Conservation (phyloP, 2,329 filamentous ascomycete genomes). For the Verticillium dahliae region DNA sequence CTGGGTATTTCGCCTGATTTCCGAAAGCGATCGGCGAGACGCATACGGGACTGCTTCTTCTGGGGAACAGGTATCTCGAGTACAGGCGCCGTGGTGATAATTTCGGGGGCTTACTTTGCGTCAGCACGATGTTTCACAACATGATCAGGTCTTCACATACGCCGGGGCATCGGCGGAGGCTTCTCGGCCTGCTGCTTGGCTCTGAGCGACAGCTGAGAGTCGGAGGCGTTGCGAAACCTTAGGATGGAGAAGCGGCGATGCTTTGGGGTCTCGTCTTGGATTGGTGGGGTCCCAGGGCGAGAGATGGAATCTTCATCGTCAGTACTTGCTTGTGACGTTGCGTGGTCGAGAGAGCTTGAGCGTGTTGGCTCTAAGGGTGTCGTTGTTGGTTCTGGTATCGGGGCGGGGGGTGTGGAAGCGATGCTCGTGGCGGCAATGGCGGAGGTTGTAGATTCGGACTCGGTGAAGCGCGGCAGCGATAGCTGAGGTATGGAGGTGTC, state of each 20-base stretch:
- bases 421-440: slow-evolving; percentile 12
- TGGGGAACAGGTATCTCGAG: slow-evolving; percentile 48
- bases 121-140: not conserved
- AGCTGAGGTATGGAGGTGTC: slow-evolving; percentile 16
- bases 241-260: slow-evolving; percentile 63
- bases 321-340: slow-evolving; percentile 4
- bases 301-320: slow-evolving; percentile 14
- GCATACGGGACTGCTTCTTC: slow-evolving; percentile 51
- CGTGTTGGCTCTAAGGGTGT: not conserved
- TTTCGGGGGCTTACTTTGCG: slow-evolving; percentile 50
- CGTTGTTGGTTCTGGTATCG: not conserved
- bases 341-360: slow-evolving; percentile 1
- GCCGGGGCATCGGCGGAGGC: slow-evolving; percentile 51
- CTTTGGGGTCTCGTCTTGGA: slow-evolving; percentile 49
- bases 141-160: slow-evolving; percentile 29
- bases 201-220: slow-evolving; percentile 75
- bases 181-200: slow-evolving; percentile 62
- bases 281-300: slow-evolving; percentile 40
- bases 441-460: slow-evolving; percentile 14
- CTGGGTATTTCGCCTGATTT: slow-evolving; percentile 43
- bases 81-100: slow-evolving; percentile 89
- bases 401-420: not conserved
- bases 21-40: slow-evolving; percentile 45
- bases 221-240: slow-evolving; percentile 86
- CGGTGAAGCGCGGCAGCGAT: slow-evolving; percentile 9